Base-by-base conservation (phyloP, 495 filamentous ascomycete genomes). In the Penicillium pulvis region DNA sequence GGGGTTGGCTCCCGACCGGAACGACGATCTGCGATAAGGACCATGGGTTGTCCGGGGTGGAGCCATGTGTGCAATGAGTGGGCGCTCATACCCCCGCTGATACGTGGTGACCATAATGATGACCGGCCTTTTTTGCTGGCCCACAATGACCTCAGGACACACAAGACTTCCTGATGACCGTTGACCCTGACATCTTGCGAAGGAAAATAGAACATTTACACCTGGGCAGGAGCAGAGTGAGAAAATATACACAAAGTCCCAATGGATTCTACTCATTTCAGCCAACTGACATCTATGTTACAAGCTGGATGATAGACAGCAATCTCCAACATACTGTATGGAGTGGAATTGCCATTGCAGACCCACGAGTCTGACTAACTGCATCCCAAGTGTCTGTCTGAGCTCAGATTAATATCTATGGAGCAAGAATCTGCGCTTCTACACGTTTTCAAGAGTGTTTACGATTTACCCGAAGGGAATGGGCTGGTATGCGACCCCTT, bases 401-500 rank as follows among this genome's bases (percentile, higher is more conserved):
- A 48, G 24, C 45, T 26, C 20, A 24, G 20, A 48, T 26, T 8
- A 48, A 5, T 30, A n/a, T 12, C 6, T 0, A 46, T n/a, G 2
- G 23, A 16, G 0, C 26, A n/a, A 41, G 4, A 12, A 41, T 41
- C 4, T 41, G 14, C 6, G 14, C 14, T 6, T 41, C 14, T 7
- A 19, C 23, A 17, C 24, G 48, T 51, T 17, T 51, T n/a, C 24
- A 33, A n/a, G 36, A 30, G n/a, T 66, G 60, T 63, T 57, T 52
- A 59, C 50, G 7, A 17, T 39, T 20, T 19, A 49, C 55, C 14
- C 9, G 24, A 44, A 19, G 43, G 26, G 20, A 49, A 39, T 55
- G 14, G 42, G 24, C 48, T 28, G 58, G 64, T 16, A 61, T 64
- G 65, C 45, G 30, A 35, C 64, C 59, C 67, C 67, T 69, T 69